phyloP scores from a whole-genome alignment of 2,329 filamentous ascomycete genomes.

The Emmonsiellopsis sp. region DNA sequence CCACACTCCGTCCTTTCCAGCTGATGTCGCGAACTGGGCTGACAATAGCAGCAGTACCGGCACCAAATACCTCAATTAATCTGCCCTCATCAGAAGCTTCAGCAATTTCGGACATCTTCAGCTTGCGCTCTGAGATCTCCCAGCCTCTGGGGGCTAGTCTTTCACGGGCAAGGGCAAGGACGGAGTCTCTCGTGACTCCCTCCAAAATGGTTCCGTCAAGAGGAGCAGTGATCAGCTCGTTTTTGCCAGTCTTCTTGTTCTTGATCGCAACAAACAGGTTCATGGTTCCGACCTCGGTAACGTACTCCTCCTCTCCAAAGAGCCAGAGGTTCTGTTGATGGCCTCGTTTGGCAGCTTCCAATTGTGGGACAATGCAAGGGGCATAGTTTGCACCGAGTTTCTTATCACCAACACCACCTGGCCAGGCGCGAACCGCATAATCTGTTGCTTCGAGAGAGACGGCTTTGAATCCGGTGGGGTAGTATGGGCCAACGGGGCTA shows the following conservation, averaged over 20 bases:
- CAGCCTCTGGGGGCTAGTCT: slow-evolving; percentile 76
- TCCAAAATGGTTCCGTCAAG: slow-evolving; percentile 94
- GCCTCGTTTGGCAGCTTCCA: slow-evolving; percentile 79
- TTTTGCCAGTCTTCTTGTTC: slow-evolving; percentile 79
- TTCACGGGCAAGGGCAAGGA: slow-evolving; percentile 78
- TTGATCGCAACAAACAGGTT: slow-evolving; percentile 87
- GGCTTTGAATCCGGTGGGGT: slow-evolving; percentile 96
- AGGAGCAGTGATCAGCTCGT: slow-evolving; percentile 89
- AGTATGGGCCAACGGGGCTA: slow-evolving; percentile 93
- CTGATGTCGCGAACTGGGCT: slow-evolving; percentile 81
- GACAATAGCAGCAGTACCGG: slow-evolving; percentile 90
- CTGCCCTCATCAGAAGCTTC: slow-evolving; percentile 77
- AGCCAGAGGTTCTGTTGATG: slow-evolving; percentile 99
- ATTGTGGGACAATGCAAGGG: slow-evolving; percentile 95
- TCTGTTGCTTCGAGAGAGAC: slow-evolving; percentile 91
- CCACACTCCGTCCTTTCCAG: slow-evolving; percentile 73
- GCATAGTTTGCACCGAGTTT: slow-evolving; percentile 99
- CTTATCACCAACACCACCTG: slow-evolving; percentile 93
- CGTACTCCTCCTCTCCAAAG: slow-evolving; percentile 88
- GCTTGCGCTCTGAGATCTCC: slow-evolving; percentile 80
- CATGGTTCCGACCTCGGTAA: slow-evolving; percentile 98
- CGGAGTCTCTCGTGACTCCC: slow-evolving; percentile 86
- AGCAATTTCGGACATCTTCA: slow-evolving; percentile 77
- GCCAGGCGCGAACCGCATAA: slow-evolving; percentile 95
- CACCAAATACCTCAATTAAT: slow-evolving; percentile 84